phyloP scores from a whole-genome alignment of 441 rosid genomes.

The Bocquillonia castaneifolia region DNA sequence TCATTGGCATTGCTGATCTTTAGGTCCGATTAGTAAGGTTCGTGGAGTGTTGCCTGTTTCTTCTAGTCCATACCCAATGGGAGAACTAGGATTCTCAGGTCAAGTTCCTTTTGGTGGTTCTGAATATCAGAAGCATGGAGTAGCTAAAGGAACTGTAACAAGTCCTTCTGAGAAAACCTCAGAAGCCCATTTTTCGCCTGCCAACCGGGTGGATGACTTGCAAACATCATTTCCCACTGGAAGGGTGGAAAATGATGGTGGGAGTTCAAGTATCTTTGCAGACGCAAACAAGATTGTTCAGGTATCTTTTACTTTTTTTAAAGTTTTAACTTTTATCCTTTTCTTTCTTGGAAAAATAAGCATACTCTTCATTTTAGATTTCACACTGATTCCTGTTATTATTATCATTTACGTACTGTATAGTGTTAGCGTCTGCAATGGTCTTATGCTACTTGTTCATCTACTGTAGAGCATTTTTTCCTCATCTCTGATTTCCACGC shows the following conservation, averaged over 20 bases:
- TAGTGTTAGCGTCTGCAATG: not conserved
- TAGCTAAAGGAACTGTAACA: conserved; percentile 21
- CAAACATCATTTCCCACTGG: conserved; percentile 35
- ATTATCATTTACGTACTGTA: too few species aligned
- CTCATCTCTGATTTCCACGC: not conserved
- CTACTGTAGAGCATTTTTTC: not conserved
- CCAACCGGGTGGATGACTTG: conserved; percentile 39
- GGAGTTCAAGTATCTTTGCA: conserved; percentile 38
- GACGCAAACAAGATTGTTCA: conserved; percentile 46
- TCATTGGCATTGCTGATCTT: conserved; percentile 12
- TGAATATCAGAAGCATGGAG: conserved; percentile 30
- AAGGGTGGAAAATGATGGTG: conserved; percentile 50
- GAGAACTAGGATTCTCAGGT: conserved; percentile 41
- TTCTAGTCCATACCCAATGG: conserved; percentile 37
- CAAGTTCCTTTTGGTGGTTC: conserved; percentile 30
- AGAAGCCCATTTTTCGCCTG: conserved; percentile 32
- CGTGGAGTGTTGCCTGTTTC: conserved; percentile 44
- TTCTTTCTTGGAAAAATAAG: not conserved
- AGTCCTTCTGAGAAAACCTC: conserved; percentile 24
- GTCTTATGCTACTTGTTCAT: not conserved
- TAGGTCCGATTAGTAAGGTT: conserved; percentile 53
- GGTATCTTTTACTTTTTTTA: conserved; percentile 29
- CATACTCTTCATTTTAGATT: not conserved
- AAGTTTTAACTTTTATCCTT: not conserved
- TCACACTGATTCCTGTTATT: not conserved